Conservation (phyloP, 768 basidiomycete species). For the Leccinum arenicola region DNA sequence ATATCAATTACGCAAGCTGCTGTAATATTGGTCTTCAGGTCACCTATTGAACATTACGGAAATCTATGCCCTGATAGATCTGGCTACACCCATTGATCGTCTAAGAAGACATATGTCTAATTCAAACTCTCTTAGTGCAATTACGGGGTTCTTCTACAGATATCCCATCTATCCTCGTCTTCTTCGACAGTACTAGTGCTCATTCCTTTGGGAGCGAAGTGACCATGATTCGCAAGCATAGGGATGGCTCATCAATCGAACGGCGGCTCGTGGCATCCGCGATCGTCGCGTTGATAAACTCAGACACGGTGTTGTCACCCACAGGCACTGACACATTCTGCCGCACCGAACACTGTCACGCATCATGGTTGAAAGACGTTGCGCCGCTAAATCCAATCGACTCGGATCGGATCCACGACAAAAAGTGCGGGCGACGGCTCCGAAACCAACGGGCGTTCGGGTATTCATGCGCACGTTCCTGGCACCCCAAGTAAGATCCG, state of each 20-base stretch:
- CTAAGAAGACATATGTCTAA: slow-evolving; percentile 5
- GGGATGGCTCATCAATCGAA: no score
- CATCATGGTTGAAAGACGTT: not conserved
- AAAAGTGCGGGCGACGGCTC: not conserved
- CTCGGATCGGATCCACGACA: not conserved
- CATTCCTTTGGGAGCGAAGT: not conserved
- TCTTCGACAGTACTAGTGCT: slow-evolving; percentile 1
- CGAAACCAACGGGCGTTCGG: not conserved
- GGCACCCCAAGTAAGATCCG: not conserved
- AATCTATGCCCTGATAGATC: no score
- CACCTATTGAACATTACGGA: no score
- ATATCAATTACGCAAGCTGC: no score
- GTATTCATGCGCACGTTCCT: not conserved
- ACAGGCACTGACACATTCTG: slow-evolving; percentile 6
- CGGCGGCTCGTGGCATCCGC: not conserved
- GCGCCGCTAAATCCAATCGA: not conserved
- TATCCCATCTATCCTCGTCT: not conserved
- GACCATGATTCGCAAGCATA: no score
- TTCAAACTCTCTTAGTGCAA: not conserved
- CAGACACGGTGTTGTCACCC: slow-evolving; percentile 3
- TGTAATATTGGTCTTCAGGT: no score
- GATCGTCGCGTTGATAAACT: slow-evolving; percentile 2
- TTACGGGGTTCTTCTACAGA: not conserved
- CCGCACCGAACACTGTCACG: not conserved
- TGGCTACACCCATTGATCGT: not conserved